Conservation (phyloP, 352 stramenopile species). For the Globisporangium paddicum region DNA sequence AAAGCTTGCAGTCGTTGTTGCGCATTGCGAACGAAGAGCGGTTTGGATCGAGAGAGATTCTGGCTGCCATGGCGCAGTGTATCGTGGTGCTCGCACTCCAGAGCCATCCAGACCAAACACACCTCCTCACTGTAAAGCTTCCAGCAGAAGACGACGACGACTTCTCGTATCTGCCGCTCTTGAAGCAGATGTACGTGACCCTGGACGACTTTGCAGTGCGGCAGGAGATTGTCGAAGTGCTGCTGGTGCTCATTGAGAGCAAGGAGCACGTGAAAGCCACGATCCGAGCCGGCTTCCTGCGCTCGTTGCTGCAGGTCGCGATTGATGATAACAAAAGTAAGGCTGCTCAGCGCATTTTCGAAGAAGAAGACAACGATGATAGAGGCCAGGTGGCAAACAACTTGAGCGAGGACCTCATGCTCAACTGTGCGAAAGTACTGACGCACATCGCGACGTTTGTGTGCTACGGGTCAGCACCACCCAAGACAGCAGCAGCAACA, state of each 20-base stretch:
- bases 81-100: constrained; percentile 19
- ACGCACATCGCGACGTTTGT: constrained; percentile 11
- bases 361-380: neutral
- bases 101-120: neutral
- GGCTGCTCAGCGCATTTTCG: neutral
- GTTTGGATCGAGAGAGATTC: constrained; percentile 26
- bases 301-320: constrained; percentile 40
- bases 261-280: constrained; percentile 52
- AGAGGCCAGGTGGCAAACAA: neutral
- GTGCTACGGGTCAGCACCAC: neutral
- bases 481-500: neutral
- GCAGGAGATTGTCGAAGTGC: constrained; percentile 23
- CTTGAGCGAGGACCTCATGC: constrained; percentile 5
- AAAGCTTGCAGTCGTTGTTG: constrained; percentile 18
- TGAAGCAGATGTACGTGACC: constrained; percentile 79
- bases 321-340: constrained; percentile 19
- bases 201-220: constrained; percentile 22
- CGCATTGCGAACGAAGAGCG: constrained; percentile 24
- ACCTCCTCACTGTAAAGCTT: constrained; percentile 2
- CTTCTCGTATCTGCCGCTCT: constrained; percentile 31
- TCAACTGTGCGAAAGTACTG: constrained; percentile 9
- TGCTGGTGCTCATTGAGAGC: constrained; percentile 23
- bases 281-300: constrained; percentile 32
- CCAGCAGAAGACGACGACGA: neutral
- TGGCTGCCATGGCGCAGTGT: constrained; percentile 36